Base-by-base conservation (phyloP, 192 early-diverging fungal genomes). In the Allomyces arbusculus region DNA sequence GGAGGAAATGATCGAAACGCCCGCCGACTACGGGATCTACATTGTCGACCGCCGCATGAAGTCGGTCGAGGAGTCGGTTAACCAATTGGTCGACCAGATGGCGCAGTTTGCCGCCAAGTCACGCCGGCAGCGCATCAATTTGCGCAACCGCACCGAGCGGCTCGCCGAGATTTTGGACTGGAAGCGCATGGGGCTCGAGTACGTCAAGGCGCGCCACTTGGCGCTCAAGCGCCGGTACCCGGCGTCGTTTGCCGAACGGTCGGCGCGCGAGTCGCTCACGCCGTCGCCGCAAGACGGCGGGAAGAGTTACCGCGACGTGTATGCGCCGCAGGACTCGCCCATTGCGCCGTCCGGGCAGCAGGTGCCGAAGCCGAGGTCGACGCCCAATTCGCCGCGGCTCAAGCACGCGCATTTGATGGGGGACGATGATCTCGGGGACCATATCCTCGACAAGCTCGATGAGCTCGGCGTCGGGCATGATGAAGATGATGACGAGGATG, bases 151-250 rank as follows among this genome's bases (percentile, higher is more conserved):
- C 67, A 93, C 91, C 2, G 95, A 97, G 70, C 85, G 95, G 23
- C 84, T 95, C 14, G 87, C 87, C 20, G 95, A 98, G 78, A 80
- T 98, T 24, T 81, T 98, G 66, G 95, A 98, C 72, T 98, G 93
- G 95, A 93, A 94, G 77, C 83, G 91, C 65, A 93, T 95, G 92
- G 95, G 95, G 45, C 80, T 92, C 61, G 95, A 95, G 73, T 98
- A 98, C 75, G 89, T 94, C 76, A 92, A 94, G 73, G 92, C 95
- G 10, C 82, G 95, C 20, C 93, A 94, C 74, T 78, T 94, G 62
- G 90, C 93, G 1, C 79, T 98, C 19, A 84, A 91, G 45, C 83
- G 93, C 66, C 84, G 86, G 62, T 95, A 88, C 74, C 93, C 95
- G 23, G 87, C 92, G 55, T 79, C 85, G 23, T 93, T 92, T 55